Evolutionary conservation across 1,139 yeast species (phyloP).

Genomic region (Pichia cactophila): DNA sequence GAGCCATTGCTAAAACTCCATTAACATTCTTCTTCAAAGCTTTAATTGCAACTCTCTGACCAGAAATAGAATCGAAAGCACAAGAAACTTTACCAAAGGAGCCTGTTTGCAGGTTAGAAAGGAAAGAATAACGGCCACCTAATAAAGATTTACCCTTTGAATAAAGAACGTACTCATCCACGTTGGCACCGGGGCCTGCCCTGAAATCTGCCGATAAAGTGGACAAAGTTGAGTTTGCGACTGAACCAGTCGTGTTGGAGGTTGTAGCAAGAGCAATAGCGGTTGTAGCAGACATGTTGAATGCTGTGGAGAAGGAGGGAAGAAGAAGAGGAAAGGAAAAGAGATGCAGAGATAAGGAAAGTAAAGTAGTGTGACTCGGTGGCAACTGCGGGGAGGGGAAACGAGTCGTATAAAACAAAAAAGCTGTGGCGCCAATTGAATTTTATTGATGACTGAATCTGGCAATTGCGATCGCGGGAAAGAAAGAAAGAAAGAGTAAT

Average conservation of each 20-base stretch:
- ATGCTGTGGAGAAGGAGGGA: not conserved
- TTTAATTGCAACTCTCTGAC: conserved; percentile 36
- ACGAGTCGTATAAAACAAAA: too few relatives aligned
- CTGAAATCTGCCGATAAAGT: not conserved
- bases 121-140: conserved; percentile 32
- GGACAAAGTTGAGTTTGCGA: not conserved
- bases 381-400: too few relatives aligned
- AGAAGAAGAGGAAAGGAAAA: too few relatives aligned
- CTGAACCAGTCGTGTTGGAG: not conserved
- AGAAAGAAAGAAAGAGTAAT: too few relatives aligned
- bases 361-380: too few relatives aligned
- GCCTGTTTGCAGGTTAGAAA: conserved; percentile 40
- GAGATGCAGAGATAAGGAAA: too few relatives aligned
- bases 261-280: not conserved
- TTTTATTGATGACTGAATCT: too few relatives aligned
- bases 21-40: conserved; percentile 32
- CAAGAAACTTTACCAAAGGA: conserved; percentile 47
- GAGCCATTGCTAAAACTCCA: conserved; percentile 32
- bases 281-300: not conserved
- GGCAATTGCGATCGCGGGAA: too few relatives aligned
- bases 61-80: conserved; percentile 33
- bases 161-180: conserved; percentile 33
- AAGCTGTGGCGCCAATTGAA: too few relatives aligned
- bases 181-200: conserved; percentile 1
- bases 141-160: conserved; percentile 31